These are phyloP conservation scores for Tolypocladium sp. DNA, from an alignment of 2,329 filamentous ascomycete species.

Conservation along the genomic window DNA sequence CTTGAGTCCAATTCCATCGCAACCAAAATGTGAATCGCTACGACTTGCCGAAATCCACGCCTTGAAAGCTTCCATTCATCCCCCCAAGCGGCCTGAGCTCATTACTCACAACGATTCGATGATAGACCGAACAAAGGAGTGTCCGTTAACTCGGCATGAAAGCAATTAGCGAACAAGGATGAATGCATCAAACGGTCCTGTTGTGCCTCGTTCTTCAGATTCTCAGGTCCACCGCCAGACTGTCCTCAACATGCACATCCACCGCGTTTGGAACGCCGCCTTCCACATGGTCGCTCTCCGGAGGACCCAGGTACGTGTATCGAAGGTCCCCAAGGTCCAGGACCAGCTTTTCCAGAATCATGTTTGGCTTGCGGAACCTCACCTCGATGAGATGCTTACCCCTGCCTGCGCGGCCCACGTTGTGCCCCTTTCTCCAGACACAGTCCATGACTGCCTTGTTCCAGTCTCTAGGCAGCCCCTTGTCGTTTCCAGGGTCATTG, in stretches of 20 bases:
- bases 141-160: too few relatives aligned
- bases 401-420: constrained; percentile 10
- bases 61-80: too few relatives aligned
- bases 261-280: background rate
- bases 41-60: too few relatives aligned
- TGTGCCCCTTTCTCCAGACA: constrained; percentile 35
- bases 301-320: constrained; percentile 25
- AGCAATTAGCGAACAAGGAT: too few relatives aligned
- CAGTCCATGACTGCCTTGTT: constrained; percentile 36
- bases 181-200: too few relatives aligned
- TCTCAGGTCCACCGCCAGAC: constrained; percentile 2
- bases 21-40: too few relatives aligned
- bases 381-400: constrained; percentile 21
- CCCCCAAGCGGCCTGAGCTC: too few relatives aligned
- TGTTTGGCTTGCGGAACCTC: constrained; percentile 19
- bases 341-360: constrained; percentile 27
- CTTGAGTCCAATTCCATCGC: too few relatives aligned
- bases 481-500: constrained; percentile 11
- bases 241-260: constrained; percentile 1
- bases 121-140: too few relatives aligned
- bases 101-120: too few relatives aligned
- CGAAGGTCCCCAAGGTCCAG: constrained; percentile 21
- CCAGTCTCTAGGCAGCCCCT: constrained; percentile 39
- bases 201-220: background rate
- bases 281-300: constrained; percentile 15